phyloP scores from a whole-genome alignment of 2,329 filamentous ascomycete genomes.

The Xylariaceae sp. region DNA sequence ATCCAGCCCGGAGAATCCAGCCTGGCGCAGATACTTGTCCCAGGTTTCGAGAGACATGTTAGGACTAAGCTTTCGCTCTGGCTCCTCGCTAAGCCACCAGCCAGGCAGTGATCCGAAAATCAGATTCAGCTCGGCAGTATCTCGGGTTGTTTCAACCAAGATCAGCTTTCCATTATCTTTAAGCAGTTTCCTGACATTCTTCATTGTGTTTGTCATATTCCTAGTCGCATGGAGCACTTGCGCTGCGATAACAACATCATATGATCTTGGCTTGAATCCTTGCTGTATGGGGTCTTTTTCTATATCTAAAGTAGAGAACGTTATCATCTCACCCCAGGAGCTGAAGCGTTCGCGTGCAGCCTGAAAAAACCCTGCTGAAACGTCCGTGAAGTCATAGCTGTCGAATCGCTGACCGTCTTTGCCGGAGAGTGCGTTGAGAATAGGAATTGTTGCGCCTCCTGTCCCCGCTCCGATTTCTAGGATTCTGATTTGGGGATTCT shows the following conservation, averaged over 20 bases:
- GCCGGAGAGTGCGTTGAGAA: constrained; percentile 14
- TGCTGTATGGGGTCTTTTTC: constrained; percentile 30
- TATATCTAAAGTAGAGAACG: constrained; percentile 42
- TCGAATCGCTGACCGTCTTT: background rate
- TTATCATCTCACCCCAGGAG: constrained; percentile 34
- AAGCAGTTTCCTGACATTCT: constrained; percentile 31
- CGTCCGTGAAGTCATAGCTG: constrained; percentile 20
- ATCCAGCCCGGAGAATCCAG: constrained; percentile 23
- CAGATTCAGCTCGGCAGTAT: constrained; percentile 14
- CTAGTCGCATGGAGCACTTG: constrained; percentile 33
- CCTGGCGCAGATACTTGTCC: constrained; percentile 4
- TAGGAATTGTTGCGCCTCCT: constrained; percentile 10
- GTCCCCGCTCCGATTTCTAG: constrained; percentile 26
- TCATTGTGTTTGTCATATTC: constrained; percentile 23
- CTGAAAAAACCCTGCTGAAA: constrained; percentile 14
- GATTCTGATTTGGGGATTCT: constrained; percentile 21
- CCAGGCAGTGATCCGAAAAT: constrained; percentile 25
- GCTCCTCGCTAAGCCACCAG: constrained; percentile 28
- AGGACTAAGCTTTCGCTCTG: constrained; percentile 4
- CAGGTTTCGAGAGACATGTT: constrained; percentile 10
- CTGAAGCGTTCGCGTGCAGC: constrained; percentile 3
- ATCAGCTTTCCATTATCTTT: constrained; percentile 32
- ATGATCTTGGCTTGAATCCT: constrained; percentile 18
- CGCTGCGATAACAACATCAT: constrained; percentile 36
- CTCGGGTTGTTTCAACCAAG: constrained; percentile 27